Evolutionary conservation across 345 rosid species (phyloP), one percentile per base, ranked within the genome.

Genomic region (Lumnitzera racemosa): DNA sequence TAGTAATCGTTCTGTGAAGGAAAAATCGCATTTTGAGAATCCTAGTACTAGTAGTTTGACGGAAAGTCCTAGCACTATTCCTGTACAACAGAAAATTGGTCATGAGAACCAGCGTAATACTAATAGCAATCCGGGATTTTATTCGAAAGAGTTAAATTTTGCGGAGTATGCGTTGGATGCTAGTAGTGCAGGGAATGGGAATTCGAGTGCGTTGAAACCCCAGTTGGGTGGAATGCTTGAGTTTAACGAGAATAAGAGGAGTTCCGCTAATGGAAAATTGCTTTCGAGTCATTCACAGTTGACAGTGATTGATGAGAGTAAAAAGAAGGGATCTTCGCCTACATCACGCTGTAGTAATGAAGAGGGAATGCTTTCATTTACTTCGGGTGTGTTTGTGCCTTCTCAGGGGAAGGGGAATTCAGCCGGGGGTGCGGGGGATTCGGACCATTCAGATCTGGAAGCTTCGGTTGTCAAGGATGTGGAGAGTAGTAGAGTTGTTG

Each of bases 401-500:
- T 72, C 91, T 54, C 76, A 86, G 3, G 81, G 80, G 9, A 63
- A 36, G 57, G 58, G 71, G 56, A 87, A 80, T 63, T 77, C 86
- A 0, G 70, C 71, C 52, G 78, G 76, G 1, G 83, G 77, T 41
- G 74, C 74, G 2, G 88, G 73, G 14, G 98, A 91, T 69, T 91
- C 96, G 0, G 98, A 89, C 60, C 87, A 89, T 51, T 91, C 98
- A 1, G 98, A 91, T 75, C 80, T 89, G 2, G 98, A 91, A 63
- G 95, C 92, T 16, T 89, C 98, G 2, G 86, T 86, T 43, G 83
- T 69, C 20, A 83, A 74, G 62, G 97, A 84, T 54, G 65, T 81
- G 0, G 90, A 79, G 6, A 81, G 95, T 11, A 73, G 78, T n/a
- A 74, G 76, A 49, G 78, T 76, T 7, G 88, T 76, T 2, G 96